Evolutionary conservation across 768 basidiomycete species (phyloP).

Genomic region (Heimioporus sp.): DNA sequence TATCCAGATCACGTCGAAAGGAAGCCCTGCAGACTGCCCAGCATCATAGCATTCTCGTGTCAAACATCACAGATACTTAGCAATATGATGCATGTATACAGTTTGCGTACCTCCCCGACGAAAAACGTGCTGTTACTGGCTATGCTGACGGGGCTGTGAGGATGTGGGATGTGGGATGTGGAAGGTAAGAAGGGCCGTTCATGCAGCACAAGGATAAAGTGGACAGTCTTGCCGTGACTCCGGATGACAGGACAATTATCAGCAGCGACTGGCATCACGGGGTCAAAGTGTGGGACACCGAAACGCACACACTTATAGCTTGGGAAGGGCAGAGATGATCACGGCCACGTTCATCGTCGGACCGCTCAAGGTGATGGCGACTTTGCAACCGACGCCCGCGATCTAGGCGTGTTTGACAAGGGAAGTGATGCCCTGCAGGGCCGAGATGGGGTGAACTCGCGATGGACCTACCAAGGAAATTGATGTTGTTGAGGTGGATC

Average conservation of each 20-base stretch:
- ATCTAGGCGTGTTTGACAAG: constrained; percentile 57
- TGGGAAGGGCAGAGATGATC: constrained; percentile 58
- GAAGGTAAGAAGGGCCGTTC: neutral
- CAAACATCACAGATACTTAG: no score
- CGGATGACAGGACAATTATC: neutral
- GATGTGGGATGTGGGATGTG: neutral
- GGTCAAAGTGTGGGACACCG: neutral
- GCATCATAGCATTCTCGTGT: no score
- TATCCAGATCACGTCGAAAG: no score
- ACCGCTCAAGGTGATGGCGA: constrained; percentile 72
- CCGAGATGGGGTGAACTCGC: constrained; percentile 49
- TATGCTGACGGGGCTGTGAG: neutral
- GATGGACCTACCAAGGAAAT: constrained; percentile 78
- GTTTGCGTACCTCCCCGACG: neutral
- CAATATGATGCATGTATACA: no score
- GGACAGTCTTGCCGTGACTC: neutral
- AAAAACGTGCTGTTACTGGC: neutral
- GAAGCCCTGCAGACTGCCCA: no score
- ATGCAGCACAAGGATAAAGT: neutral
- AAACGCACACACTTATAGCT: constrained; percentile 28
- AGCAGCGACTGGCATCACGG: neutral
- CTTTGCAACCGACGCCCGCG: constrained; percentile 54
- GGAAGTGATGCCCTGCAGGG: constrained; percentile 67
- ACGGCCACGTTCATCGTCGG: constrained; percentile 84
- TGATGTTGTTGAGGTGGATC: constrained; percentile 58